Percentiles rank a stretch among this genome's conserved stretches.
Conservation (phyloP, 2,329 filamentous ascomycete genomes). For the Colletotrichum sp. region DNA sequence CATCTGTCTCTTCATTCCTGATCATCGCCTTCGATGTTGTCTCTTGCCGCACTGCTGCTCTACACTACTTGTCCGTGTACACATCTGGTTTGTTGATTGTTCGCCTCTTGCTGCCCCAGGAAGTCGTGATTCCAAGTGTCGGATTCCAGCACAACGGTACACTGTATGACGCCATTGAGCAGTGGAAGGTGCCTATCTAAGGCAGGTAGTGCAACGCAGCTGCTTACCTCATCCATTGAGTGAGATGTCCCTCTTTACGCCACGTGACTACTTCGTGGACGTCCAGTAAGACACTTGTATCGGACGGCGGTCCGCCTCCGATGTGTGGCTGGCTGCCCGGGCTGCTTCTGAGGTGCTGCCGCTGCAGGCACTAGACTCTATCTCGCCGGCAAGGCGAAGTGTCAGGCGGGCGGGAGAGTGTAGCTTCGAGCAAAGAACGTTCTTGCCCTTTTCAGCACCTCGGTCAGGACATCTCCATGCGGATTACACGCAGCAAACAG, state of each 20-base stretch:
- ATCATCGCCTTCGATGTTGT: background rate
- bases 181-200: background rate
- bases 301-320: background rate
- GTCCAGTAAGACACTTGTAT: background rate
- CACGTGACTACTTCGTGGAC: conserved; percentile 3
- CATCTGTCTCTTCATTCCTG: background rate
- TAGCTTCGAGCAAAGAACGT: background rate
- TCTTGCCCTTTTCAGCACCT: background rate
- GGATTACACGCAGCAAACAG: background rate
- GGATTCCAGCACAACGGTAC: background rate
- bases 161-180: conserved; percentile 9
- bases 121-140: background rate
- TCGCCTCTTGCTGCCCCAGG: background rate
- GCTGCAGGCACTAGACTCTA: background rate
- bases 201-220: background rate
- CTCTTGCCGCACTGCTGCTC: background rate
- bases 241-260: background rate
- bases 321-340: background rate
- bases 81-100: background rate
- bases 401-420: background rate
- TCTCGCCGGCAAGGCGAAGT: background rate
- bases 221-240: conserved; percentile 4
- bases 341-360: background rate
- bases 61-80: background rate
- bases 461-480: background rate